phyloP scores from a whole-genome alignment of 306 rosid genomes.

The Pterocarpus macrocarpus region DNA sequence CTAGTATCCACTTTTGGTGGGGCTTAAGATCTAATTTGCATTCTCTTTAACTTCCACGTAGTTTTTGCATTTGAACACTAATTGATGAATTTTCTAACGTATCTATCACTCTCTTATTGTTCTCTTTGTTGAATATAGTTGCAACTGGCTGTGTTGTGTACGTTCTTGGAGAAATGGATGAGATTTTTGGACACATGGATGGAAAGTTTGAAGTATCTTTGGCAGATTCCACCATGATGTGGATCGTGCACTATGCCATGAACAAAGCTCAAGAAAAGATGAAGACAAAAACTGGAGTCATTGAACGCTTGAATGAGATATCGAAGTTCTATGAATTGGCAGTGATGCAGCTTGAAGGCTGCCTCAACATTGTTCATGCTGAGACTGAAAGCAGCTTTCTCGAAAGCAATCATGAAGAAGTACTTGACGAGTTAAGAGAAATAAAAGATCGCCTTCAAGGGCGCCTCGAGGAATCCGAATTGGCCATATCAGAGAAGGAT shows the following conservation, averaged over 20 bases:
- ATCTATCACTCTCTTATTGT: not conserved
- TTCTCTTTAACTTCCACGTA: conserved; percentile 15
- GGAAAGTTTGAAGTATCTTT: conserved; percentile 61
- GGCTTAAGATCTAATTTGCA: conserved; percentile 39
- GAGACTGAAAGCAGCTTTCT: conserved; percentile 59
- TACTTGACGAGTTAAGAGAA: conserved; percentile 67
- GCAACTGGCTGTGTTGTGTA: not conserved
- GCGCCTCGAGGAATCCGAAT: conserved; percentile 71
- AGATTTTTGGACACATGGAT: conserved; percentile 59
- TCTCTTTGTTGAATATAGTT: not conserved
- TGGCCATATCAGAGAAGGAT: conserved; percentile 73
- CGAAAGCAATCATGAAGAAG: conserved; percentile 70
- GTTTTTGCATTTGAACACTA: conserved; percentile 2
- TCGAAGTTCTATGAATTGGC: conserved; percentile 90
- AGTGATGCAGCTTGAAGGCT: conserved; percentile 90
- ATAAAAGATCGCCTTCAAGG: conserved; percentile 77
- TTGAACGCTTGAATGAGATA: conserved; percentile 79
- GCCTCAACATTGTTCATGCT: conserved; percentile 69
- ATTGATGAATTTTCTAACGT: not conserved
- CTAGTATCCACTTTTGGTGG: conserved; percentile 39
- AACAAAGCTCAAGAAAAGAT: conserved; percentile 82
- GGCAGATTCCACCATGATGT: conserved; percentile 91
- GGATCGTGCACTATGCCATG: conserved; percentile 81
- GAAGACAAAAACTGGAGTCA: conserved; percentile 70
- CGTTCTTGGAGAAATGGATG: conserved; percentile 55